These are phyloP conservation scores for Microbotryum scabiosae DNA, from an alignment of 1,284 basidiomycete genomes.

Conservation along the genomic window DNA sequence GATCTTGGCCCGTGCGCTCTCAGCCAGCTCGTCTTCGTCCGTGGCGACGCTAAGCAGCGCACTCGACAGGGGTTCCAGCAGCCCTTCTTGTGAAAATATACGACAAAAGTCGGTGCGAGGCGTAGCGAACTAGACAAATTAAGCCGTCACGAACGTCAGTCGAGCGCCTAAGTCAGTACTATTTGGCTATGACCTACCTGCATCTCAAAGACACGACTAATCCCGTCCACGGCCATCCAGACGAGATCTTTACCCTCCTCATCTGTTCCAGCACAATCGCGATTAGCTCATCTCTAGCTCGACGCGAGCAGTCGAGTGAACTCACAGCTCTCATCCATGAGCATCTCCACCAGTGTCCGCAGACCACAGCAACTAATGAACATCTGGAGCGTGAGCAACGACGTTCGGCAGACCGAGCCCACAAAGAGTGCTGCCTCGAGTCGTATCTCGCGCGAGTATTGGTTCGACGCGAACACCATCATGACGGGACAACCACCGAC, in stretches of 20 bases:
- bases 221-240: constrained; percentile 85
- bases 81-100: constrained; percentile 92
- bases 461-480: constrained; percentile 80
- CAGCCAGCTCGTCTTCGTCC: constrained; percentile 52
- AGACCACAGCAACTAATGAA: constrained; percentile 62
- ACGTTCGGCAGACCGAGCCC: constrained; percentile 81
- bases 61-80: constrained; percentile 83
- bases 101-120: constrained; percentile 97
- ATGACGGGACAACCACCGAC: constrained; percentile 40
- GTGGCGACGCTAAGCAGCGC: constrained; percentile 81
- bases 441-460: constrained; percentile 83
- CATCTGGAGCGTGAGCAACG: constrained; percentile 89
- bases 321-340: constrained; percentile 72
- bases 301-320: not conserved
- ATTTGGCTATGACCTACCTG: constrained; percentile 38
- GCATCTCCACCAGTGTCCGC: constrained; percentile 66
- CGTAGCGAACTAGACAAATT: constrained; percentile 64
- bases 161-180: not conserved
- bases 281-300: not conserved
- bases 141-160: not conserved
- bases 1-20: constrained; percentile 69
- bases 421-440: constrained; percentile 94
- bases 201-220: constrained; percentile 88
- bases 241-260: constrained; percentile 77
- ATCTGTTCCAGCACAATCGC: constrained; percentile 40